Base-by-base conservation (phyloP, 768 basidiomycete species). In the Leucogyrophana mollusca region DNA sequence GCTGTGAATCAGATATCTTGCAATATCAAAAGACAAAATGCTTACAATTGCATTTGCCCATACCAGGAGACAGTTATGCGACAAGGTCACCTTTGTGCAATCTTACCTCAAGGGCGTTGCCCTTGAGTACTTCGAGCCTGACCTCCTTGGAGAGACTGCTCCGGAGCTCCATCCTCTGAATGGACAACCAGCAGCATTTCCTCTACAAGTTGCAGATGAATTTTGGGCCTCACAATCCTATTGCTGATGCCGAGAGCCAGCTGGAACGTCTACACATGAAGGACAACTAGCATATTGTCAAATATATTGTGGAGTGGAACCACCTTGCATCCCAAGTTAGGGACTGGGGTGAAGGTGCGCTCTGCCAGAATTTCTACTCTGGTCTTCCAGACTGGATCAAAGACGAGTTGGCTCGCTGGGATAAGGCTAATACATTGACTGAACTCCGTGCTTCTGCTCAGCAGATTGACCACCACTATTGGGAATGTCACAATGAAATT, bases 341-440 rank as follows among this genome's bases (percentile, higher is more conserved):
- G 21, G 45, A n/a, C 40, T 54, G 52, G 25, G 36, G 32, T 32
- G 41, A 11, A 35, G 37, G 7, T 40, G n/a, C n/a, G n/a, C n/a
- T 57, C 48, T 49, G 51, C 4, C 45, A 57, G 14, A 35, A 46
- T 1, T 48, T 56, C 30, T 49, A 57, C 23, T 33, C 41, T 9
- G 48, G 51, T 17, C 42, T 56, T 32, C 47, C 51, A 6, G 34
- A 20, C 24, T 48, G 42, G 1, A 40, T 53, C 37, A 53, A 53
- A 44, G 48, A 52, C 25, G 22, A 45, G 4, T 36, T 52, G 42
- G 25, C 46, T 11, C 35, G 40, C 3, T 36, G 50, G 27, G 34
- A 40, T 3, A 56, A 53, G 25, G 35, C 27, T 33, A 20, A 14
- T 14, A 47, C 40, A 4, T 25, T 46, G 1, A 10, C 20, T 0